Conservation (phyloP, 2,329 filamentous ascomycete species). For the Penicillium sp. region DNA sequence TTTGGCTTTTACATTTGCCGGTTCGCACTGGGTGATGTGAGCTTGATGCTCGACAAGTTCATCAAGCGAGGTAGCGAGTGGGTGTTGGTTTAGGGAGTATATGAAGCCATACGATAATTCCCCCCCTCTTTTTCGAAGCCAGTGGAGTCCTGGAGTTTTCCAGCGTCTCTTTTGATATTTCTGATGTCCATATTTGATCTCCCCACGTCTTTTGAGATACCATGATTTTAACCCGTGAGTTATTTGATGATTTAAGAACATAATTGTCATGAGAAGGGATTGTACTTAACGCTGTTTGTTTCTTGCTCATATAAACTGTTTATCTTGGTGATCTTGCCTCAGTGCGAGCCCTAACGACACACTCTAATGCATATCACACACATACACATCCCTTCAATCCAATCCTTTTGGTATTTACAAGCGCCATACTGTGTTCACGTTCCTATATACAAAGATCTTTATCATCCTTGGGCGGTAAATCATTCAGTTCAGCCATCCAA, state of each 20-base stretch:
- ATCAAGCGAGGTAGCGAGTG: slow-evolving; percentile 96
- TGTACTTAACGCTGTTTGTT: slow-evolving; percentile 14
- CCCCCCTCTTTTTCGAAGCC: not conserved
- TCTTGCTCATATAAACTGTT: slow-evolving; percentile 5
- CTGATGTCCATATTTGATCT: slow-evolving; percentile 23
- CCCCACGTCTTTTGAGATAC: slow-evolving; percentile 27
- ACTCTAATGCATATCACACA: not conserved
- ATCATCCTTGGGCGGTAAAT: not conserved
- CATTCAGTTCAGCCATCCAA: not conserved
- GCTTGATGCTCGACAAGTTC: slow-evolving; percentile 88
- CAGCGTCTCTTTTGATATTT: slow-evolving; percentile 15
- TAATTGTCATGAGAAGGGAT: slow-evolving; percentile 22
- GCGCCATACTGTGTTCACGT: not conserved
- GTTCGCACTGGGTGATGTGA: slow-evolving; percentile 85
- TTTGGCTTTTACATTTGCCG: slow-evolving; percentile 96
- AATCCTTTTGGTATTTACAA: not conserved
- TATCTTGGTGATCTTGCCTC: not conserved
- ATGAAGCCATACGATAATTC: slow-evolving; percentile 9
- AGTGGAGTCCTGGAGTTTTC: not conserved
- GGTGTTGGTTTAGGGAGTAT: slow-evolving; percentile 60
- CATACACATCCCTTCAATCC: not conserved
- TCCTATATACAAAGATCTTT: not conserved
- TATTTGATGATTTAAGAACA: slow-evolving; percentile 26
- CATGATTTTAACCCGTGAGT: slow-evolving; percentile 23
- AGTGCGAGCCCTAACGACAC: not conserved